These are phyloP conservation scores for Trichaptum fuscoviolaceum DNA, from an alignment of 768 basidiomycete species.

Conservation along the genomic window DNA sequence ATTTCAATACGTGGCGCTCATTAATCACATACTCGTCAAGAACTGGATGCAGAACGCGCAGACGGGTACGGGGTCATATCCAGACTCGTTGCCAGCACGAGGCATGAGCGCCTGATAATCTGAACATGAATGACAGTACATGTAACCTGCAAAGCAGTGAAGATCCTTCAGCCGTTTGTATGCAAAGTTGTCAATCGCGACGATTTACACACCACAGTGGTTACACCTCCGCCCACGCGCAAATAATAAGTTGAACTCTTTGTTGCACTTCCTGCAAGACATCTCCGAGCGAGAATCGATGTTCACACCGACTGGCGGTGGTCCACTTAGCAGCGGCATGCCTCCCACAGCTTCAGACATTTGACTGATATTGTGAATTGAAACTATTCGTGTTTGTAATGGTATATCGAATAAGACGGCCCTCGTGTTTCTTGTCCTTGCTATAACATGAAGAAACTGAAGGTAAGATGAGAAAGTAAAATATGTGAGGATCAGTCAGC, in stretches of 20 bases:
- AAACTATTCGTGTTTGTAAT: neutral
- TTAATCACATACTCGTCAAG: slow-evolving; percentile 48
- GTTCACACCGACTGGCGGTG: slow-evolving; percentile 35
- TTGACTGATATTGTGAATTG: neutral
- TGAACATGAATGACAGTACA: slow-evolving; percentile 67
- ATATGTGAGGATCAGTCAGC: neutral
- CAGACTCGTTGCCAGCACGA: slow-evolving; percentile 37
- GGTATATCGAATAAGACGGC: no score
- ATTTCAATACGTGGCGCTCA: neutral
- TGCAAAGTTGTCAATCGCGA: slow-evolving; percentile 3
- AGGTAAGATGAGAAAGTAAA: neutral
- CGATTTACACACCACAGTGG: slow-evolving; percentile 58
- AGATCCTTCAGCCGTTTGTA: slow-evolving; percentile 5
- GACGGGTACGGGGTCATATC: slow-evolving; percentile 62
- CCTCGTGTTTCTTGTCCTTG: neutral
- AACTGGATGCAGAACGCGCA: slow-evolving; percentile 73
- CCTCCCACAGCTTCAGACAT: slow-evolving; percentile 28
- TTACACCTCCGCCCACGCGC: slow-evolving; percentile 60
- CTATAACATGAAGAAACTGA: neutral
- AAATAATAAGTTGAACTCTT: slow-evolving; percentile 66
- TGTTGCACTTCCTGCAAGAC: slow-evolving; percentile 66
- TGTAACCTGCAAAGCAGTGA: slow-evolving; percentile 44
- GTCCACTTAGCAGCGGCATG: slow-evolving; percentile 68
- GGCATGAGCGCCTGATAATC: slow-evolving; percentile 80
- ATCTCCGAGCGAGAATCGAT: slow-evolving; percentile 27